Evolutionary conservation across 345 rosid species (phyloP), one percentile per base, ranked within the genome.

Genomic region (Eucalyptus camaldulensis): DNA sequence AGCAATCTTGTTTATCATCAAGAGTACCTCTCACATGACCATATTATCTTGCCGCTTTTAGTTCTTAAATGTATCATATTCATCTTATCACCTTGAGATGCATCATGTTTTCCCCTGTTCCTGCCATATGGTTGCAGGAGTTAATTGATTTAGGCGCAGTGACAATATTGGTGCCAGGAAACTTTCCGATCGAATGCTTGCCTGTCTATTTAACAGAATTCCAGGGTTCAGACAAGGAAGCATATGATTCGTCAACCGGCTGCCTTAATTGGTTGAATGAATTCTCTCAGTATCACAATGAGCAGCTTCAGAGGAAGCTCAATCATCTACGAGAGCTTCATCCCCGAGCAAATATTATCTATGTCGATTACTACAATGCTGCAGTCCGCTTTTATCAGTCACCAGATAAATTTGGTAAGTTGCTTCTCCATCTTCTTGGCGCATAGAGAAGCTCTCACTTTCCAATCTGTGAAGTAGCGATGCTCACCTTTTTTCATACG

Each of bases 161-260:
- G 44, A 90, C 94, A 87, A 86, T 95, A 53, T 44, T 95, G 90
- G 94, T 92, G 4, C 96, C 95, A 0, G 93, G 96, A 85, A 91
- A 88, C 89, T 87, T 92, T 15, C 94, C 94, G 6, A 54, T 90
- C 17, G 95, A 95, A 50, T 94, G 94, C 83, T 69, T n/a, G 13
- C 51, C 95, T 1, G 51, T 54, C 5, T 92, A 83, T 60, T 88
- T 94, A 40, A 92, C 95, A 25, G 13, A 56, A 12, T 95, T 90
- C 56, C 86, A 89, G 40, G 88, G 86, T 47, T 80, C 88, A 4
- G 33, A 87, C 27, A 58, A 87, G 80, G 50, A 87, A 76, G 89
- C 92, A 8, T 88, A 91, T 51, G 95, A 95, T 53, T 91, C 92
- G 15, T 31, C 17, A 15, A 94, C 93, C 2, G 94, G 95, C 13